Conservation (phyloP, 1,284 basidiomycete genomes). For the Ceratobasidium theobromae region DNA sequence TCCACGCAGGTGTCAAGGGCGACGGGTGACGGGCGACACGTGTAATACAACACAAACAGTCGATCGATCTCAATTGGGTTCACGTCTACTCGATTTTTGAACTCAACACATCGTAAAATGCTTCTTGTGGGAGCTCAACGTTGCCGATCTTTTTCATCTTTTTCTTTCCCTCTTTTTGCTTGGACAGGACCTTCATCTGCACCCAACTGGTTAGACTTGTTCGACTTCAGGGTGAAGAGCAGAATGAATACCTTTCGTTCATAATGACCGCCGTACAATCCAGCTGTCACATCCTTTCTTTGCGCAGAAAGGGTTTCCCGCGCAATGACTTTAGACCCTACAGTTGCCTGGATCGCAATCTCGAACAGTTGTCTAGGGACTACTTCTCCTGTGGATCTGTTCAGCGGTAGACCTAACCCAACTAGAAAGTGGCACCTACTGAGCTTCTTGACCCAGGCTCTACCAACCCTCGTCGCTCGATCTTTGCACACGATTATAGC, state of each 20-base stretch:
- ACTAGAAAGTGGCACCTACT: conserved; percentile 53
- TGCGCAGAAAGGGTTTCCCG: conserved; percentile 86
- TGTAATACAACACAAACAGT: too few relatives aligned
- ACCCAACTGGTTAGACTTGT: conserved; percentile 1
- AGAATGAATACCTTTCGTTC: conserved; percentile 64
- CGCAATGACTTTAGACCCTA: conserved; percentile 86
- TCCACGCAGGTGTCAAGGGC: too few relatives aligned
- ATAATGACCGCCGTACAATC: conserved; percentile 89
- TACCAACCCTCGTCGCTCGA: conserved; percentile 69
- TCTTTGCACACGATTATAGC: conserved; percentile 79
- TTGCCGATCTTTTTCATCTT: conserved; percentile 83
- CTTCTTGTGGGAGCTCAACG: conserved; percentile 87
- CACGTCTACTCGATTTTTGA: conserved; percentile 45
- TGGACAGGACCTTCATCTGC: conserved; percentile 80
- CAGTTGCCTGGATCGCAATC: conserved; percentile 84
- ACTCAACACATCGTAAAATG: conserved; percentile 82
- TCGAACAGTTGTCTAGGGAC: conserved; percentile 94
- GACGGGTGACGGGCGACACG: too few relatives aligned
- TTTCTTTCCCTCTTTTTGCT: conserved; percentile 90
- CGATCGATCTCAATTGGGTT: background rate
- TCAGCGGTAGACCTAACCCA: background rate
- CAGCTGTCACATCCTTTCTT: conserved; percentile 93
- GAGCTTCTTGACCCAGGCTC: conserved; percentile 86
- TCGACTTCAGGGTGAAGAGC: background rate
- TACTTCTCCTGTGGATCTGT: conserved; percentile 64